These are phyloP conservation scores for Talaromyces sp. DNA, from an alignment of 2,329 filamentous ascomycete species.

Conservation along the genomic window DNA sequence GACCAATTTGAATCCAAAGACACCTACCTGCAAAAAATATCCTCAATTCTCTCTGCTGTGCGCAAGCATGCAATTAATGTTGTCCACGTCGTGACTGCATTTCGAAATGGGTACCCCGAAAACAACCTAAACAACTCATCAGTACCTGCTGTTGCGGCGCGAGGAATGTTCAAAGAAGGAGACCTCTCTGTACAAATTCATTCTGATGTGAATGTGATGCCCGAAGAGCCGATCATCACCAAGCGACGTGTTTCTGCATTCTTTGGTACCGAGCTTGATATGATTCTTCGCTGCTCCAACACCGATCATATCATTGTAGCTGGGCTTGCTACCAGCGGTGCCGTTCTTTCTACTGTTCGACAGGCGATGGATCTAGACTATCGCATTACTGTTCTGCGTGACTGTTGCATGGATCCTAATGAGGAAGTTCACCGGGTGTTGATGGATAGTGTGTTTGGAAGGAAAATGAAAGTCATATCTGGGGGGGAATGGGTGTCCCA, in stretches of 20 bases:
- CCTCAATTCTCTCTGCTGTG: conserved; percentile 23
- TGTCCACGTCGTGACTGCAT: conserved; percentile 38
- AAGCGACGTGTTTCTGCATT: conserved; percentile 44
- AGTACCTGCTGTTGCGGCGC: conserved; percentile 17
- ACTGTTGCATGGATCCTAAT: conserved; percentile 40
- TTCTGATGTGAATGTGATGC: conserved; percentile 18
- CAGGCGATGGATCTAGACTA: conserved; percentile 43
- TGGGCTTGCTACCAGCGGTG: conserved; percentile 40
- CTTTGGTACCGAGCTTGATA: conserved; percentile 37
- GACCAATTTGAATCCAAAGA: conserved; percentile 20
- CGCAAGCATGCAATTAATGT: conserved; percentile 31
- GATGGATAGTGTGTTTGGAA: conserved; percentile 37
- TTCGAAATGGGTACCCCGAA: conserved; percentile 38
- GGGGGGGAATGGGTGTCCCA: conserved; percentile 32
- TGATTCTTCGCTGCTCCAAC: conserved; percentile 34
- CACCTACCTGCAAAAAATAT: conserved; percentile 30
- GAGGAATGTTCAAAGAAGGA: conserved; percentile 29
- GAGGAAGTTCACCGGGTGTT: conserved; percentile 37
- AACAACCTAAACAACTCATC: conserved; percentile 28
- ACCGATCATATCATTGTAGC: conserved; percentile 35
- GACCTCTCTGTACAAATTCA: conserved; percentile 24
- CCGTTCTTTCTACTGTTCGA: conserved; percentile 42
- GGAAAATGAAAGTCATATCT: conserved; percentile 31
- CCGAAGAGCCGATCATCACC: conserved; percentile 34
- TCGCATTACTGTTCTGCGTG: conserved; percentile 35